phyloP scores from a whole-genome alignment of 805 yeast species.

The Kodamaea laetipori region DNA sequence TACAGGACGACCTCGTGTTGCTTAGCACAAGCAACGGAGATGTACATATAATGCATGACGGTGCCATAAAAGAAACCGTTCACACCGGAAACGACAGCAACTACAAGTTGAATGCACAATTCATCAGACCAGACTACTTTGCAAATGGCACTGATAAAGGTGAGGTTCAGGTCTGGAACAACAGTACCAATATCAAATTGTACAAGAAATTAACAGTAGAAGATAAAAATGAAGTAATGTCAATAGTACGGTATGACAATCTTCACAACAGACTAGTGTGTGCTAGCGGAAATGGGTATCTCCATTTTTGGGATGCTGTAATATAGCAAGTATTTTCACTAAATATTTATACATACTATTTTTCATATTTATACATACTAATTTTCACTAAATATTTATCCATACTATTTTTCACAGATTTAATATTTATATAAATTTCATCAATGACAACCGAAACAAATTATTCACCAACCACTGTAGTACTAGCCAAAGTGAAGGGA shows the following conservation, averaged over 20 bases:
- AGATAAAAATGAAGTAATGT: constrained; percentile 5
- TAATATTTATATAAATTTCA: background rate
- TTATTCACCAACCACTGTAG: constrained; percentile 14
- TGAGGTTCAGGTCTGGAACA: constrained; percentile 19
- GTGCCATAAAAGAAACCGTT: background rate
- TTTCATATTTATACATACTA: too few relatives aligned
- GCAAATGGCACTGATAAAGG: constrained; percentile 25
- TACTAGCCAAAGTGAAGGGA: constrained; percentile 82
- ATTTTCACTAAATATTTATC: too few relatives aligned
- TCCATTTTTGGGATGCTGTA: constrained; percentile 29
- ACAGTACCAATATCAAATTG: background rate
- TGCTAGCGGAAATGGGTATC: constrained; percentile 22
- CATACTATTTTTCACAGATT: background rate
- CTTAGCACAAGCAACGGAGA: constrained; percentile 8
- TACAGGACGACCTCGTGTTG: background rate
- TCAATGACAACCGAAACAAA: background rate
- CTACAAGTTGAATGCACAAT: constrained; percentile 15
- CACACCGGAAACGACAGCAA: background rate
- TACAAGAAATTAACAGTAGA: constrained; percentile 1
- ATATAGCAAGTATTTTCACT: constrained; percentile 7
- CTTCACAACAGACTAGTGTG: constrained; percentile 19
- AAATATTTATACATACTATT: too few relatives aligned
- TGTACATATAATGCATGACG: background rate
- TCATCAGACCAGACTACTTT: constrained; percentile 11
- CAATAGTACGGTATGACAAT: constrained; percentile 8